A percentile compares a stretch with the other conserved stretches of the same genome.
phyloP scores from a whole-genome alignment of 148 eudicot genomes.

The Chenopodium album region DNA sequence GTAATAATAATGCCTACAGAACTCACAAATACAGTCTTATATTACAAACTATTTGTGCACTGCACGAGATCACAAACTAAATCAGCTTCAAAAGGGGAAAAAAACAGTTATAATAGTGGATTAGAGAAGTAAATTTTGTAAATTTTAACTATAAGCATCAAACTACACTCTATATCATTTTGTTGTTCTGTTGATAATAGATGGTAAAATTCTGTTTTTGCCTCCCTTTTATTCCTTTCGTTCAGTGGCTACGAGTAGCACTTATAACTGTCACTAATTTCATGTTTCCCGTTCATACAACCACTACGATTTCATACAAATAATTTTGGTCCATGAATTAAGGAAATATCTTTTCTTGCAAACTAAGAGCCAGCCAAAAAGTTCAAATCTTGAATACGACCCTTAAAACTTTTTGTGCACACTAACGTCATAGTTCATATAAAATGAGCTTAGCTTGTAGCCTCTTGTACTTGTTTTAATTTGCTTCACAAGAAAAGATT shows the following conservation, averaged over 20 bases:
- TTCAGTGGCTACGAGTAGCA: background rate
- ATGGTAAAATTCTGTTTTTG: background rate
- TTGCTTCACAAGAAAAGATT: background rate
- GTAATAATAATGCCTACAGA: too few relatives aligned
- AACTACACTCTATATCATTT: background rate
- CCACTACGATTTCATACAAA: background rate
- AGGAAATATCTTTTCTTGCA: background rate
- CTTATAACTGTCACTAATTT: background rate
- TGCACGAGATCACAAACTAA: too few relatives aligned
- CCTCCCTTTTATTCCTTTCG: background rate
- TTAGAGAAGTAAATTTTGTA: too few relatives aligned
- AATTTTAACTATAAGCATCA: background rate
- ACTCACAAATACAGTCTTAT: too few relatives aligned
- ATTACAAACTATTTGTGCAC: too few relatives aligned
- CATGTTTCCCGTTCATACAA: constrained; percentile 12
- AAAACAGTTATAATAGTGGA: too few relatives aligned
- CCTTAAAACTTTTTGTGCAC: constrained; percentile 10
- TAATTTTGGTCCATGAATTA: background rate
- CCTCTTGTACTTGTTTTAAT: background rate
- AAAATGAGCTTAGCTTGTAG: background rate
- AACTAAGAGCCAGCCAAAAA: background rate
- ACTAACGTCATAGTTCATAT: background rate
- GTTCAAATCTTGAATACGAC: background rate
- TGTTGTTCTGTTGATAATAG: too few relatives aligned
- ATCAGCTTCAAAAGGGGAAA: too few relatives aligned